These are phyloP conservation scores for Blastobotrys serpentis DNA, from an alignment of 1,139 yeast species.

Conservation along the genomic window DNA sequence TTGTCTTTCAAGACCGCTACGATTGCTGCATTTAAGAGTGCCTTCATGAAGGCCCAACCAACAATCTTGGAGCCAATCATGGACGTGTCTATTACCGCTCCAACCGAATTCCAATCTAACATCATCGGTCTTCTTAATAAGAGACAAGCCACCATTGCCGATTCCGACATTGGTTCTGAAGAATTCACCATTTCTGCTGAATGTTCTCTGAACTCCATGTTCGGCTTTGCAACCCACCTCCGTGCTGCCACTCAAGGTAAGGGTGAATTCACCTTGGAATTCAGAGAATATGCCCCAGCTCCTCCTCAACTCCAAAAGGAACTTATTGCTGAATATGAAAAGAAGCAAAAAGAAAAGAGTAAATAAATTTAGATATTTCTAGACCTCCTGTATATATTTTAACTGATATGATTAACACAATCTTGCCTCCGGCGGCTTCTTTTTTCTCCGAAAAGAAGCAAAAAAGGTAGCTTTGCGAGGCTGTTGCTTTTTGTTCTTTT, in stretches of 20 bases:
- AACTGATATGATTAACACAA: no score
- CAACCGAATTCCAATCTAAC: slow-evolving; percentile 92
- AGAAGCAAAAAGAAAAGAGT: slow-evolving; percentile 45
- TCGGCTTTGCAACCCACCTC: slow-evolving; percentile 91
- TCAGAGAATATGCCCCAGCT: slow-evolving; percentile 87
- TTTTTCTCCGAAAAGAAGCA: no score
- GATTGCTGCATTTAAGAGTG: slow-evolving; percentile 86
- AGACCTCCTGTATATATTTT: slow-evolving; percentile 8
- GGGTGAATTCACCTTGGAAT: slow-evolving; percentile 95
- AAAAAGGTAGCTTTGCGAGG: no score
- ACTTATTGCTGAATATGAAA: slow-evolving; percentile 79
- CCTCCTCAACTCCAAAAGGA: slow-evolving; percentile 88
- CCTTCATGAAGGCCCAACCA: slow-evolving; percentile 80
- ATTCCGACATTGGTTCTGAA: slow-evolving; percentile 90
- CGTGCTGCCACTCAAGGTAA: slow-evolving; percentile 99
- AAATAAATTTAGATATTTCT: slow-evolving; percentile 16
- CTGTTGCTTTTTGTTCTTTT: no score
- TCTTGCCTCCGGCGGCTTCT: no score
- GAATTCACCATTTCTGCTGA: slow-evolving; percentile 93
- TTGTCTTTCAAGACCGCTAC: slow-evolving; percentile 93
- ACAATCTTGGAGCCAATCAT: slow-evolving; percentile 93
- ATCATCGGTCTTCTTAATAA: slow-evolving; percentile 91
- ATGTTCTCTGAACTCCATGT: slow-evolving; percentile 91
- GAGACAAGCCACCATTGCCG: slow-evolving; percentile 87
- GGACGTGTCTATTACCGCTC: slow-evolving; percentile 91